Percentiles rank a stretch among this genome's conserved stretches.
Conservation (phyloP, 2,329 filamentous ascomycete genomes). For the Teratosphaeria epicoccoides region DNA sequence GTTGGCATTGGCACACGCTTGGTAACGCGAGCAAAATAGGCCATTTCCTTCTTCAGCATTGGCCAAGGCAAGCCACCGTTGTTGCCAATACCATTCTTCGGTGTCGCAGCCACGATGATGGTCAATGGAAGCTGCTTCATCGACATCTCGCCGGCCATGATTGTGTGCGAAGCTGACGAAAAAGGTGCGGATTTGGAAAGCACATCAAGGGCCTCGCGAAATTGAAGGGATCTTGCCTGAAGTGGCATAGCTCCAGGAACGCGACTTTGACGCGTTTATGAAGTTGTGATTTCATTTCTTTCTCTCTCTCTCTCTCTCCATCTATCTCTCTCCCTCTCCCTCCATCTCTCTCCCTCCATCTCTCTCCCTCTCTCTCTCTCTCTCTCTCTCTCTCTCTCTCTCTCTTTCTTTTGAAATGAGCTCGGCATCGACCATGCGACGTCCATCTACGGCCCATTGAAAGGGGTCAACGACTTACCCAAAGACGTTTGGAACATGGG, state of each 20-base stretch:
- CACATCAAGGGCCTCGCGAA: background rate
- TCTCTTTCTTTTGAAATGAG: too few species aligned
- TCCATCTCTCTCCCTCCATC: too few species aligned
- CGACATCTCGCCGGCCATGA: conserved; percentile 16
- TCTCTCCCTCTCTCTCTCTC: too few species aligned
- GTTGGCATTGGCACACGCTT: conserved; percentile 51
- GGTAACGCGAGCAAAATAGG: conserved; percentile 85
- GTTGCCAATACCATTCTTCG: conserved; percentile 73
- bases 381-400: too few species aligned
- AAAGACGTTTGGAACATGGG: too few species aligned
- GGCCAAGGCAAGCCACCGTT: conserved; percentile 78
- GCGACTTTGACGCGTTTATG: background rate
- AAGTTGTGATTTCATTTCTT: too few species aligned
- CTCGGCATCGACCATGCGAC: too few species aligned
- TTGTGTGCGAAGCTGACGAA: background rate
- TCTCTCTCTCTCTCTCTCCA: too few species aligned
- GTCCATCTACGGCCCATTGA: too few species aligned
- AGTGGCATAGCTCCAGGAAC: background rate
- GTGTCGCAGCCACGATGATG: conserved; percentile 90
- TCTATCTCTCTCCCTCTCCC: background rate
- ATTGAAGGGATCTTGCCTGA: background rate
- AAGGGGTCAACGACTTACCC: too few species aligned
- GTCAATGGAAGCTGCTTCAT: conserved; percentile 45
- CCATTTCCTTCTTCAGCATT: conserved; percentile 80
- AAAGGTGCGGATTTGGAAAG: background rate